Evolutionary conservation across 371 early-diverging fungal species (phyloP), one percentile per base, ranked within the genome.

Genomic region (Mortierella sp.): DNA sequence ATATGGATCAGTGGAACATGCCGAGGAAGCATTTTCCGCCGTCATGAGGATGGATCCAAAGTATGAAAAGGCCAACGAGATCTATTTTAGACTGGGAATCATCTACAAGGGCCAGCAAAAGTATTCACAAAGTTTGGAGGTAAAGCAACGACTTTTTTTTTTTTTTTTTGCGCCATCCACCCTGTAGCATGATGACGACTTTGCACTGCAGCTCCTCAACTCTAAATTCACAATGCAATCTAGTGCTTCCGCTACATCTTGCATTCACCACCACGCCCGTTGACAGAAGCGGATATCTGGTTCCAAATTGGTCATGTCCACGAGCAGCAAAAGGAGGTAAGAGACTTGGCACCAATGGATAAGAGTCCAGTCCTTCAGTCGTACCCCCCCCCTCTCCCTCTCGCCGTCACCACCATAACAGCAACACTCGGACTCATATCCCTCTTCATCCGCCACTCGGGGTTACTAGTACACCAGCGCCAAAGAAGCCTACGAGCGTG

Each of bases 291-390:
- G 2, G 99, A 99, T 66, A 95, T 99, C 45, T 95, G 95, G 96
- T 98, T 96, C 80, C 98, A 99, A 82, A 96, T 97, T 45, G 99
- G 98, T 8, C 96, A 96, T 64, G 94, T 96, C 10, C 92, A 96
- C 71, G 99, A 99, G 80, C 95, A 95, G 67, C 94, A 94, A 80
- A 94, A 94, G 61, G 97, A 98, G 78, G 90, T 90, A 79, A 1
- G 38, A n/a, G 23, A 5, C 21, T 21, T 28, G 24, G 21, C 23
- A 26, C 4, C 27, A 31, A 7, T 16, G 39, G 39, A 14, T n/a
- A n/a, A n/a, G n/a, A n/a, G n/a, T n/a, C n/a, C n/a, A n/a, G n/a
- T n/a, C n/a, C n/a, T n/a, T n/a, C n/a, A n/a, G n/a, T n/a, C n/a
- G n/a, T n/a, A n/a, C n/a, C n/a, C n/a, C n/a, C n/a, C n/a, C n/a